phyloP scores from a whole-genome alignment of 2,329 filamentous ascomycete species.

The Dothistroma septosporum region DNA sequence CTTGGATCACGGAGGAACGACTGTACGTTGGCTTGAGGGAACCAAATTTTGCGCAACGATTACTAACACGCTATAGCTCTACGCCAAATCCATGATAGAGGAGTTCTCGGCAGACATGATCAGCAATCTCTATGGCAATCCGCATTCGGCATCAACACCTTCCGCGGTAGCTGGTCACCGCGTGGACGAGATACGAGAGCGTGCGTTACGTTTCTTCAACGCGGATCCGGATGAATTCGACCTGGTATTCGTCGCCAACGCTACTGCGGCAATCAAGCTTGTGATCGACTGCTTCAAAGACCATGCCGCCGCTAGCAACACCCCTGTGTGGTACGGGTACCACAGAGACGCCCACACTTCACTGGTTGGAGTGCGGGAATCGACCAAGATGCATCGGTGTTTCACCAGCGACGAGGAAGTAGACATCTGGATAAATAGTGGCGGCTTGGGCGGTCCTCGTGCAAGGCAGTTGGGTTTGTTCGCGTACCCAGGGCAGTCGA shows the following conservation, averaged over 20 bases:
- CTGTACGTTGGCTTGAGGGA: conserved; percentile 27
- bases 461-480: conserved; percentile 35
- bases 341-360: conserved; percentile 61
- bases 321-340: conserved; percentile 55
- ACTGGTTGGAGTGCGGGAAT: conserved; percentile 42
- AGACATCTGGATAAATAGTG: conserved; percentile 44
- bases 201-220: conserved; percentile 55
- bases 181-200: conserved; percentile 54
- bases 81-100: conserved; percentile 55
- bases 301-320: conserved; percentile 46
- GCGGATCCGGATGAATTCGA: conserved; percentile 58
- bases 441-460: conserved; percentile 29
- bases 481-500: conserved; percentile 40
- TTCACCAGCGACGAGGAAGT: conserved; percentile 40
- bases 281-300: conserved; percentile 57
- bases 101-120: conserved; percentile 54
- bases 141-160: conserved; percentile 60
- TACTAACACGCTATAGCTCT: conserved; percentile 38
- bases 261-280: conserved; percentile 60
- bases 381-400: conserved; percentile 35
- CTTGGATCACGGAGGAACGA: conserved; percentile 40
- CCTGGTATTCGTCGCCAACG: conserved; percentile 59
- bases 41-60: background rate
- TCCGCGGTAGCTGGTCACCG: conserved; percentile 55
- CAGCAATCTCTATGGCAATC: conserved; percentile 61